phyloP scores from a whole-genome alignment of 2,329 filamentous ascomycete genomes.

The Penicillium verrucosum region DNA sequence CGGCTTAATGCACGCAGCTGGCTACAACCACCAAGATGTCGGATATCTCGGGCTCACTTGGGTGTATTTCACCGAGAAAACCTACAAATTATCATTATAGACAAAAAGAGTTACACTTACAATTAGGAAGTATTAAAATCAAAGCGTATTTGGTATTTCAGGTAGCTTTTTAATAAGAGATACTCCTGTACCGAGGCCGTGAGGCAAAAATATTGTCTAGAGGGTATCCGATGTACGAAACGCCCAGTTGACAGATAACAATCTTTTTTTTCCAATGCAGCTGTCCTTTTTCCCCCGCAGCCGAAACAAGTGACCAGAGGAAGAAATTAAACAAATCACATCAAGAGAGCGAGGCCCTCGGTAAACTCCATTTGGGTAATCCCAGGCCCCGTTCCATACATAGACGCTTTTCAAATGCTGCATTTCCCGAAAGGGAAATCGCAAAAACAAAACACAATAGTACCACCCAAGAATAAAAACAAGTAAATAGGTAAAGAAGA shows the following conservation, averaged over 20 bases:
- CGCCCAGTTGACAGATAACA: slow-evolving; percentile 6
- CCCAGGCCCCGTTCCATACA: slow-evolving; percentile 15
- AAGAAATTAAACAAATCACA: slow-evolving; percentile 13
- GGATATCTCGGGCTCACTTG: no score
- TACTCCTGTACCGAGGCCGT: slow-evolving; percentile 22
- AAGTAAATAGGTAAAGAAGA: slow-evolving; percentile 1
- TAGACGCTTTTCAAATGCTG: slow-evolving; percentile 23
- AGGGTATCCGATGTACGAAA: slow-evolving; percentile 1
- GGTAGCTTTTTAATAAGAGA: slow-evolving; percentile 9
- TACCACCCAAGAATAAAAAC: slow-evolving; percentile 16
- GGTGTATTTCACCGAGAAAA: not conserved
- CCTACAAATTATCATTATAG: not conserved
- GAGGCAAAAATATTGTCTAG: slow-evolving; percentile 14
- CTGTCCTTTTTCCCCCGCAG: not conserved
- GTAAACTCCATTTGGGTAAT: slow-evolving; percentile 20
- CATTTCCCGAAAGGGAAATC: slow-evolving; percentile 5
- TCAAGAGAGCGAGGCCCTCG: slow-evolving; percentile 2
- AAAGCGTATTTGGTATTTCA: slow-evolving; percentile 21
- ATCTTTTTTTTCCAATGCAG: slow-evolving; percentile 6
- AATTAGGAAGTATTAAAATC: not conserved
- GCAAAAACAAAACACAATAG: slow-evolving; percentile 13
- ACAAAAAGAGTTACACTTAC: not conserved
- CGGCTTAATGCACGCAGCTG: no score
- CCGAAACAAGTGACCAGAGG: slow-evolving; percentile 4
- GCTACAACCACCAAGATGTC: no score